Evolutionary conservation across 2,329 filamentous ascomycete species (phyloP), one percentile per base, ranked within the genome.

Genomic region (Curvularia eragrostidis): DNA sequence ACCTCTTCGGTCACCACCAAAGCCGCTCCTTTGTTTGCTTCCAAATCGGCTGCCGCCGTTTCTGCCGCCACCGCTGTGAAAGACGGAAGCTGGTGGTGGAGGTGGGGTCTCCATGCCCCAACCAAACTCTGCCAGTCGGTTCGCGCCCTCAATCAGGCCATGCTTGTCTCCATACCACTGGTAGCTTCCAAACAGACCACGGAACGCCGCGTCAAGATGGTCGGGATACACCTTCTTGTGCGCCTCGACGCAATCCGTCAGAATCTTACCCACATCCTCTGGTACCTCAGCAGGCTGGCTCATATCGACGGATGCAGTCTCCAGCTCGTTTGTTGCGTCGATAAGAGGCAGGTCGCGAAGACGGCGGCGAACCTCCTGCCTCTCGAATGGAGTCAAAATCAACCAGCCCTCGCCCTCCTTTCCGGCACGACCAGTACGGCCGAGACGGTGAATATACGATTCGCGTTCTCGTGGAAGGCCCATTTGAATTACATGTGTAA

Each of bases 351-450:
- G 80, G 3, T 82, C 82, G 5, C 76, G 72, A 52, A 93, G 82
- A 47, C 85, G 79, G 9, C 70, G 66, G 43, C 84, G 80, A 3
- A 85, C 80, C 43, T 78, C 74, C 0, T 63, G 18, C 6, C 83
- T 72, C 66, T 91, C 88, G 13, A 81, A 69, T 10, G 85, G 75
- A 1, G 85, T 80, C 1, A 91, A 62, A 46, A 94, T 75, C 32
- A 93, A 75, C 83, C 85, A 91, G 55, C 88, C 90, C 69, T 91
- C 82, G 43, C 91, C 91, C 65, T 86, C 82, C 74, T 91, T 90
- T 60, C 87, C 86, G 26, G 90, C 90, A 69, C 91, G 88, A 54
- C 76, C 82, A 9, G 82, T 84, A 55, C 82, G 81, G 32, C 82
- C 82, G 46, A 84, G 75, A 54, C 82, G 80, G 64, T 84, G 82